These are phyloP conservation scores for Nakazawaea pomicola DNA, from an alignment of 805 yeast genomes.

Conservation along the genomic window DNA sequence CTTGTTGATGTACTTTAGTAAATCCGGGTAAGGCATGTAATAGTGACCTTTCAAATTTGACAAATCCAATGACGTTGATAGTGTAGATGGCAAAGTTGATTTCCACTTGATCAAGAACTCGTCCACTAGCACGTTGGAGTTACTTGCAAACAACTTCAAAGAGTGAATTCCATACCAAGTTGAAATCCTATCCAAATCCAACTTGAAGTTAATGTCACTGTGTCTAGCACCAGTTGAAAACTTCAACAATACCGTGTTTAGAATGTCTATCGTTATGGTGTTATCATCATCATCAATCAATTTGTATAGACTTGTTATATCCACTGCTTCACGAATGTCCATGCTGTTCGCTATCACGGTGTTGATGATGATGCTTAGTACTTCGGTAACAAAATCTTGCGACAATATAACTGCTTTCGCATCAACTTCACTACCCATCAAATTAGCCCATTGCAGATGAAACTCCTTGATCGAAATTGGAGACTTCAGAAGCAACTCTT, in stretches of 20 bases:
- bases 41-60: slow-evolving; percentile 48
- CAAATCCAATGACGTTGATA: slow-evolving; percentile 61
- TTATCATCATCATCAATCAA: slow-evolving; percentile 22
- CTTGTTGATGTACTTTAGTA: slow-evolving; percentile 50
- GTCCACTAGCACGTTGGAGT: slow-evolving; percentile 19
- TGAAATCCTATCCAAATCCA: slow-evolving; percentile 42
- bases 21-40: slow-evolving; percentile 36
- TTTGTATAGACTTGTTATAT: slow-evolving; percentile 17
- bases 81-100: slow-evolving; percentile 27
- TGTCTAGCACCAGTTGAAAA: slow-evolving; percentile 30
- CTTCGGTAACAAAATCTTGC: slow-evolving; percentile 12
- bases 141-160: slow-evolving; percentile 24
- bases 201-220: slow-evolving; percentile 20
- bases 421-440: slow-evolving; percentile 52
- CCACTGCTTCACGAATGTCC: slow-evolving; percentile 3
- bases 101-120: slow-evolving; percentile 65
- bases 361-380: slow-evolving; percentile 13
- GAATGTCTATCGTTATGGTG: slow-evolving; percentile 31
- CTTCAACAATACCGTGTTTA: slow-evolving; percentile 43
- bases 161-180: slow-evolving; percentile 61
- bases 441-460: slow-evolving; percentile 40
- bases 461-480: slow-evolving; percentile 57
- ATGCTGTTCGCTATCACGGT: slow-evolving; percentile 13
- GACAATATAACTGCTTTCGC: slow-evolving; percentile 34
- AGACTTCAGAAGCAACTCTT: slow-evolving; percentile 34